phyloP scores from a whole-genome alignment of 768 basidiomycete species.

The Suillus decipiens region DNA sequence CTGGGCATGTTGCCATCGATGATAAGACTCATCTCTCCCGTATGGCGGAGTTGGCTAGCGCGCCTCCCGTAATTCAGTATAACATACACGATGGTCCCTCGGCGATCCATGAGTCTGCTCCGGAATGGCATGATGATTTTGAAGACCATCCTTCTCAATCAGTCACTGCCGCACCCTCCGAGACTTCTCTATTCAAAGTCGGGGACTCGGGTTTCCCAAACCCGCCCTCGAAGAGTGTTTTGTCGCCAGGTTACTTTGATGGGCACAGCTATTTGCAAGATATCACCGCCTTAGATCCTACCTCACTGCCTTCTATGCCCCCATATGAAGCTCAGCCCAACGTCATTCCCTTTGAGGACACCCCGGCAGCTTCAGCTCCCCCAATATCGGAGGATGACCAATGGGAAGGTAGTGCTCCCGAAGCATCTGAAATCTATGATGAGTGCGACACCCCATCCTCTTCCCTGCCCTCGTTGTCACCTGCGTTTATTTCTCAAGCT shows the following conservation, averaged over 20 bases:
- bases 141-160: conserved; percentile 38
- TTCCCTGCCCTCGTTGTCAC: conserved; percentile 8
- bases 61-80: conserved; percentile 40
- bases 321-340: conserved; percentile 16
- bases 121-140: conserved; percentile 55
- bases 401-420: conserved; percentile 22
- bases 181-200: conserved; percentile 48
- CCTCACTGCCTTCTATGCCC: background rate
- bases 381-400: conserved; percentile 26
- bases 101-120: conserved; percentile 43
- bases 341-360: conserved; percentile 33
- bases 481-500: conserved; percentile 1
- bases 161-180: conserved; percentile 40
- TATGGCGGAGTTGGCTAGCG: conserved; percentile 52
- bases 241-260: background rate
- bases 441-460: conserved; percentile 8
- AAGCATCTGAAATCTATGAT: conserved; percentile 3
- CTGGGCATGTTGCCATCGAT: conserved; percentile 66
- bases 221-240: conserved; percentile 2
- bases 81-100: conserved; percentile 17
- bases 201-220: background rate
- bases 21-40: conserved; percentile 61
- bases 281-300: background rate
- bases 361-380: conserved; percentile 52
- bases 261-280: conserved; percentile 4